Conservation (phyloP, 2,329 filamentous ascomycete species). For the Claviceps humidiphila region DNA sequence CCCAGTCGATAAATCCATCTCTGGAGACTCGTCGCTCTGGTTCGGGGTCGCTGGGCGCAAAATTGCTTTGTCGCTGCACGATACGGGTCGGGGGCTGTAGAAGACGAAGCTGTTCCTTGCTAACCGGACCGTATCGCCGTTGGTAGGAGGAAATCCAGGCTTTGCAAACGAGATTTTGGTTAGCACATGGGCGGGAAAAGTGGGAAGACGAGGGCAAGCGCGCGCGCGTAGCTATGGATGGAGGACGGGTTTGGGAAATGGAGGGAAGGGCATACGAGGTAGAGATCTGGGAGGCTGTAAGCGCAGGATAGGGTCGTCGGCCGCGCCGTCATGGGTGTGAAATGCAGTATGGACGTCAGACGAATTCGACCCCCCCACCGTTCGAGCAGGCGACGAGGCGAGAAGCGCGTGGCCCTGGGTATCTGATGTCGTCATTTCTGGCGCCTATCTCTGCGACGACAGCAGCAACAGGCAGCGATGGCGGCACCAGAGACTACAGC, state of each 20-base stretch:
- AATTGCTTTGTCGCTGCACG: slow-evolving; percentile 28
- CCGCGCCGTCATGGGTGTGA: slow-evolving; percentile 4
- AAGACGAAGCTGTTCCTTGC: slow-evolving; percentile 25
- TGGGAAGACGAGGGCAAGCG: too few relatives aligned
- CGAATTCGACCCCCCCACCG: slow-evolving; percentile 6
- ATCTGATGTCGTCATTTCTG: background rate
- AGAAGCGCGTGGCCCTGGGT: slow-evolving; percentile 2
- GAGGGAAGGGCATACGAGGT: slow-evolving; percentile 13
- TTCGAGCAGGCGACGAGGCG: slow-evolving; percentile 8
- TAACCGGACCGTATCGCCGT: slow-evolving; percentile 23
- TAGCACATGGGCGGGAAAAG: too few relatives aligned
- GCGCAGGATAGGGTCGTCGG: slow-evolving; percentile 9
- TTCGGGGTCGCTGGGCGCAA: slow-evolving; percentile 23
- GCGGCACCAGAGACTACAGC: background rate
- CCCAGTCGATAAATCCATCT: slow-evolving; percentile 33
- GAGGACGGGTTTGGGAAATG: background rate
- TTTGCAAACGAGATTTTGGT: slow-evolving; percentile 26
- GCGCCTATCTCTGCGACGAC: background rate
- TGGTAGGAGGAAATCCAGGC: slow-evolving; percentile 39
- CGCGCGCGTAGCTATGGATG: too few relatives aligned
- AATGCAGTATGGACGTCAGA: slow-evolving; percentile 5
- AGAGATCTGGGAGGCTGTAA: slow-evolving; percentile 16
- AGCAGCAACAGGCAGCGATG: background rate
- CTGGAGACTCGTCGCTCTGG: slow-evolving; percentile 30
- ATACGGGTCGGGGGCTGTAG: slow-evolving; percentile 26